These are phyloP conservation scores for Solanum clarkiae DNA, from an alignment of 257 asterid genomes.

Conservation along the genomic window DNA sequence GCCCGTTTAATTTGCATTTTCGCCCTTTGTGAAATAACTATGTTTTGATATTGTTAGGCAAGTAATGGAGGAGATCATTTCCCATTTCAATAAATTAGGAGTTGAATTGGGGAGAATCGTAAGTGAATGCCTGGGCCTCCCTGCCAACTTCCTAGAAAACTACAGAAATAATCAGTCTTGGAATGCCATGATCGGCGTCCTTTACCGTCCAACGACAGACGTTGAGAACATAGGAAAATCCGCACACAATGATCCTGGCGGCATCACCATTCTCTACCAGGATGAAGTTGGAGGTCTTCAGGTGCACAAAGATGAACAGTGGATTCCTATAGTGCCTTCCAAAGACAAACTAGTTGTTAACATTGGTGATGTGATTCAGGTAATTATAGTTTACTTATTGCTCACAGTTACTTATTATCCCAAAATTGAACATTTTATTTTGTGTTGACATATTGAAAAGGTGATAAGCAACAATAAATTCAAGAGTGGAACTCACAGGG, in stretches of 20 bases:
- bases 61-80: constrained; percentile 26
- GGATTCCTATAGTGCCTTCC: constrained; percentile 28
- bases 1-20: background rate
- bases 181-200: constrained; percentile 42
- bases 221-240: constrained; percentile 22
- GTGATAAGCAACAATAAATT: constrained; percentile 29
- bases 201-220: constrained; percentile 30
- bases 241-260: constrained; percentile 32
- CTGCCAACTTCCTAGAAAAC: constrained; percentile 22
- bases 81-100: constrained; percentile 14
- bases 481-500: constrained; percentile 46
- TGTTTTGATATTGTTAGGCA: constrained; percentile 10
- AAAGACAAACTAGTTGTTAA: constrained; percentile 30
- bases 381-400: background rate
- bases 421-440: background rate
- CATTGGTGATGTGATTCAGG: constrained; percentile 34
- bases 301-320: constrained; percentile 21
- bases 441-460: background rate
- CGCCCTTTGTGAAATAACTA: background rate
- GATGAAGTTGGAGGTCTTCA: constrained; percentile 50
- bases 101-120: constrained; percentile 25
- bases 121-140: constrained; percentile 44
- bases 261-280: constrained; percentile 28
- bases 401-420: background rate
- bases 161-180: constrained; percentile 32